A percentile compares a stretch with the other conserved stretches of the same genome.
These are phyloP conservation scores for Nemania bipapillata DNA, from an alignment of 2,329 filamentous ascomycete species.

Conservation along the genomic window DNA sequence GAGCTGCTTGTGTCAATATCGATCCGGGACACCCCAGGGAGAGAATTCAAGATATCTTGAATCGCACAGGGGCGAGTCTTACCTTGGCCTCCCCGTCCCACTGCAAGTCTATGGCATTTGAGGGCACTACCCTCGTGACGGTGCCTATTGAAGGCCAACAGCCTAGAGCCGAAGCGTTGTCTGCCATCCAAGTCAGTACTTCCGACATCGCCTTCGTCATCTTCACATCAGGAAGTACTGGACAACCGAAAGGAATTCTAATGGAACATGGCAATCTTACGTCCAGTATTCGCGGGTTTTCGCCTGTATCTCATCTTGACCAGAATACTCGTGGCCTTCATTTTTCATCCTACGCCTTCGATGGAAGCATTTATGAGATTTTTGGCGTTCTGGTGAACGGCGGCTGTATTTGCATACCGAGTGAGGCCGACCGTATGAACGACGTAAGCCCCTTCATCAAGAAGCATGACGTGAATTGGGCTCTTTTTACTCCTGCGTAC, in stretches of 20 bases:
- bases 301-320: neutral
- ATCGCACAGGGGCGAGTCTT: slow-evolving; percentile 5
- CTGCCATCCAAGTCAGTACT: neutral
- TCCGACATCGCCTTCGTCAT: slow-evolving; percentile 11
- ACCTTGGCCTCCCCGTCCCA: neutral
- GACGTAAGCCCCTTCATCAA: slow-evolving; percentile 47
- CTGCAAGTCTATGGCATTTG: neutral
- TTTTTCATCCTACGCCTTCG: slow-evolving; percentile 53
- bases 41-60: slow-evolving; percentile 21
- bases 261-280: slow-evolving; percentile 18
- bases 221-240: slow-evolving; percentile 35
- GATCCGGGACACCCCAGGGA: slow-evolving; percentile 20
- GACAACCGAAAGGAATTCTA: slow-evolving; percentile 30
- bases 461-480: slow-evolving; percentile 37
- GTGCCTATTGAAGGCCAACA: slow-evolving; percentile 17
- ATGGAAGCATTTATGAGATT: slow-evolving; percentile 54
- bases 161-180: slow-evolving; percentile 1
- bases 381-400: slow-evolving; percentile 53
- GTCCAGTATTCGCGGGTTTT: slow-evolving; percentile 11
- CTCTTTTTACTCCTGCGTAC: slow-evolving; percentile 44
- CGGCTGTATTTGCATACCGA: slow-evolving; percentile 55
- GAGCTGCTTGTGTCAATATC: slow-evolving; percentile 20
- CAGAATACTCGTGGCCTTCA: slow-evolving; percentile 35
- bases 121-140: neutral
- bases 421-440: slow-evolving; percentile 52